Evolutionary conservation across 495 filamentous ascomycete genomes (phyloP), one percentile per base, ranked within the genome.

Genomic region (Penicillium antarcticum): DNA sequence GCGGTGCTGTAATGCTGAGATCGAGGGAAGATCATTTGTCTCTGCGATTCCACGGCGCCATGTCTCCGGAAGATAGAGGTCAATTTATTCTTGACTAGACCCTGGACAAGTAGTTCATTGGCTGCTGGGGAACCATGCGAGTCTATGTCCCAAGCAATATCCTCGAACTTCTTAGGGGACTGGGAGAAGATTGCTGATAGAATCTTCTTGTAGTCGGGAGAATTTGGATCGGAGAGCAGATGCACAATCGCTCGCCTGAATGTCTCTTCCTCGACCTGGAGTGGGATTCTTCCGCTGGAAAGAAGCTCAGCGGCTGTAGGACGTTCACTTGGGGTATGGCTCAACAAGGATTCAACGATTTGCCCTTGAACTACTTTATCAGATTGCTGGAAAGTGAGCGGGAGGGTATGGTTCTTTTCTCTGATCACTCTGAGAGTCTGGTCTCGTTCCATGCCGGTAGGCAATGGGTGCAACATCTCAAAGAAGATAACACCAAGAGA

Each of bases 401-500:
- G 94, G 35, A 97, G 79, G 6, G 61, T 66, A 38, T 87, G 83
- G 14, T 86, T 72, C 33, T 80, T 80, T 54, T 87, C 78, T 21
- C 92, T 80, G 11, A 98, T 74, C 37, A 78, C 71, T 45, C 85
- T 78, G 13, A 97, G 70, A 9, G 88, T 86, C 47, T 85, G 72
- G 18, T 88, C 89, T 31, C 95, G 82, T 68, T 97, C 91, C 91
- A 97, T 97, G 1, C 84, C 87, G 1, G 87, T 84, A 42, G 86
- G 83, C 3, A 95, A 76, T 23, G 85, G 76, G 58, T 91, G 85
- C 54, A 88, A 94, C 92, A 98, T 97, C 66, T 98, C 94, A 57
- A 97, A 96, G 69, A 98, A 95, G 50, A 98, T 97, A 39, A 98
- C 87, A 9, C 94, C 94, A 24, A 98, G 73, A 1, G 95, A 97